These are phyloP conservation scores for Brassica rapa DNA, from an alignment of 345 rosid species.

Conservation along the genomic window DNA sequence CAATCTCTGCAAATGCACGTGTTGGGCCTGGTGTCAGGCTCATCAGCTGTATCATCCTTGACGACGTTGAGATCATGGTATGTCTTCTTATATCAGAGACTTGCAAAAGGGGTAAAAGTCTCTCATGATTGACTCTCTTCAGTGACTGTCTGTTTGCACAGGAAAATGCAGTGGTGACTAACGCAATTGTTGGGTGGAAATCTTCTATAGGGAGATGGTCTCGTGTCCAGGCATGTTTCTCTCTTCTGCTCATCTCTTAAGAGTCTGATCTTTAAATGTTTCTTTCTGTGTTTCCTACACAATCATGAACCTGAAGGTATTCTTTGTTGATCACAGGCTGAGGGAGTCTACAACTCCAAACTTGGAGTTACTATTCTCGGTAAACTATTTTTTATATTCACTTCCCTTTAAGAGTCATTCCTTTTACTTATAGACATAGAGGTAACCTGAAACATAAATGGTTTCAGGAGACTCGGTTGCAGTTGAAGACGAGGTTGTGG, in stretches of 20 bases:
- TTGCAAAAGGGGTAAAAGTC: too few species aligned
- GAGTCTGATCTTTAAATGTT: neutral
- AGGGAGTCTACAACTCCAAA: constrained; percentile 78
- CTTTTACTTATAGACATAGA: constrained; percentile 1
- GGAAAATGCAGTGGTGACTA: constrained; percentile 89
- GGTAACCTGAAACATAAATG: neutral
- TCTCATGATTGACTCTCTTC: constrained; percentile 13
- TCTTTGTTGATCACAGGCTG: constrained; percentile 60
- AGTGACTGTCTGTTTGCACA: constrained; percentile 34
- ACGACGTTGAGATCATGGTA: constrained; percentile 89
- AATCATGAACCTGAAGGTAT: constrained; percentile 27
- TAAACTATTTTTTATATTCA: constrained; percentile 30
- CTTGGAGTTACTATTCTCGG: constrained; percentile 93
- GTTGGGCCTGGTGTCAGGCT: constrained; percentile 95
- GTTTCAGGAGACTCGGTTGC: constrained; percentile 78
- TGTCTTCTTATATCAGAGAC: constrained; percentile 7
- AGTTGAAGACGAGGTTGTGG: constrained; percentile 92
- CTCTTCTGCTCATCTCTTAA: constrained; percentile 11
- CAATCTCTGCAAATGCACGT: constrained; percentile 87
- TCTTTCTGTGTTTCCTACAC: neutral
- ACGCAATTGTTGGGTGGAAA: constrained; percentile 93
- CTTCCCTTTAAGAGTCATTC: neutral
- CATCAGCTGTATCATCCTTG: constrained; percentile 84
- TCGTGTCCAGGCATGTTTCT: constrained; percentile 70
- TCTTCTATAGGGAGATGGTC: constrained; percentile 95